phyloP scores from a whole-genome alignment of 2,329 filamentous ascomycete genomes.

The Penicillium sp. region DNA sequence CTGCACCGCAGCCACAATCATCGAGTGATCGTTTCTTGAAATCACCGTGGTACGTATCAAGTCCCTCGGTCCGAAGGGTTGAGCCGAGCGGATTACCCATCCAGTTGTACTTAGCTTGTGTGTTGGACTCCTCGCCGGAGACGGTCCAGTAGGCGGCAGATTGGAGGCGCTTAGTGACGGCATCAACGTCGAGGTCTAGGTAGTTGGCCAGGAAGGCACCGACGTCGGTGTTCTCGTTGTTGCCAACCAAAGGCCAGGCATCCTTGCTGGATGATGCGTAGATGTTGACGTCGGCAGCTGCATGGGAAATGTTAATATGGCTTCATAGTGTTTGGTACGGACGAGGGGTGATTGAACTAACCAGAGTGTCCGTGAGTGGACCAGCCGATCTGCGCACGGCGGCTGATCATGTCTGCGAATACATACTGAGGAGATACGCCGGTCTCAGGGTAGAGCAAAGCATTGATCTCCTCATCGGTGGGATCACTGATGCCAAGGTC shows the following conservation, averaged over 20 bases:
- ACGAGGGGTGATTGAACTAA: conserved; percentile 27
- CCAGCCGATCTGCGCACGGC: conserved; percentile 90
- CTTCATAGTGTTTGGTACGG: background rate
- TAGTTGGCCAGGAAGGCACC: conserved; percentile 80
- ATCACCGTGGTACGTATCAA: conserved; percentile 52
- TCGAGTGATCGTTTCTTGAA: conserved; percentile 43
- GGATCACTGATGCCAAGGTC: conserved; percentile 79
- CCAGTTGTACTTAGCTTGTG: conserved; percentile 36
- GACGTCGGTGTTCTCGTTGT: conserved; percentile 93
- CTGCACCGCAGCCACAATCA: conserved; percentile 38
- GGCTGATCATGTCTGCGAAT: conserved; percentile 84
- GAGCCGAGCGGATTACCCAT: conserved; percentile 46
- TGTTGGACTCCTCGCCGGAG: conserved; percentile 28
- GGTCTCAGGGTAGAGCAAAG: conserved; percentile 62
- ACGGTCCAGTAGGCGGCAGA: conserved; percentile 29
- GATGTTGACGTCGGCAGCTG: conserved; percentile 91
- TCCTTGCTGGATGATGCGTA: conserved; percentile 75
- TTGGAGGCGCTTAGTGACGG: conserved; percentile 74
- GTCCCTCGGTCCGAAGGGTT: conserved; percentile 42
- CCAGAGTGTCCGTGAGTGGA: conserved; percentile 84
- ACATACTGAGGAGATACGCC: conserved; percentile 60
- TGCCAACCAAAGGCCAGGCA: conserved; percentile 71
- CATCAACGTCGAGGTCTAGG: conserved; percentile 75
- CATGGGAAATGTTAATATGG: conserved; percentile 9
- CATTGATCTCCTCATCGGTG: conserved; percentile 69